Conservation (phyloP, 2,329 filamentous ascomycete genomes). For the Xylaria sp. region DNA sequence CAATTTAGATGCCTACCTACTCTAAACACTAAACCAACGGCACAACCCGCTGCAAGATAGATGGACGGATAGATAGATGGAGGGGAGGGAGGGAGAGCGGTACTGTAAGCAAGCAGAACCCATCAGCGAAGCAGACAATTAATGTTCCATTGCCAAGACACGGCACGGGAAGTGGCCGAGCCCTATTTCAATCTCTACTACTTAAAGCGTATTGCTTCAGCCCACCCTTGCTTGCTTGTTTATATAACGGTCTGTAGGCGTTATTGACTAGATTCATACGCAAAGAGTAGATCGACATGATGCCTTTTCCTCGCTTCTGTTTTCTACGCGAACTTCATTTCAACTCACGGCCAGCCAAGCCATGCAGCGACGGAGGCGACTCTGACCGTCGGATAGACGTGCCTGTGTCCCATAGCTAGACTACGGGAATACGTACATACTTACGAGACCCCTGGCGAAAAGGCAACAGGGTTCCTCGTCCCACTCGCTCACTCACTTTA, state of each 20-base stretch:
- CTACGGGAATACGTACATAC: neutral
- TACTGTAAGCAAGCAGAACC: too few species aligned
- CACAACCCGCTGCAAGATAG: conserved; percentile 16
- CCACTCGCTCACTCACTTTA: neutral
- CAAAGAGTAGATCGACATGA: conserved; percentile 11
- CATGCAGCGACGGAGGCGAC: conserved; percentile 16
- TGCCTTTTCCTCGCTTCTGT: conserved; percentile 9
- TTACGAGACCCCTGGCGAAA: neutral
- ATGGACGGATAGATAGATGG: too few species aligned
- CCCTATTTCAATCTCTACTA: conserved; percentile 17
- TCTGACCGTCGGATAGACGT: conserved; percentile 30
- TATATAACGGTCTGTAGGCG: neutral
- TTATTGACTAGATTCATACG: neutral
- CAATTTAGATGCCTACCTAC: neutral
- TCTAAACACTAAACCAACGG: conserved; percentile 4
- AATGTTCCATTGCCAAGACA: conserved; percentile 27
- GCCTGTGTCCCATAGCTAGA: conserved; percentile 24
- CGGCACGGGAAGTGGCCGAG: conserved; percentile 25
- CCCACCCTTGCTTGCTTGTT: conserved; percentile 20
- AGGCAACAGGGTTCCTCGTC: conserved; percentile 7
- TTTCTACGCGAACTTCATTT: conserved; percentile 4
- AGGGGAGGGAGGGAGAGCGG: too few species aligned
- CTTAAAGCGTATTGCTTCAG: neutral
- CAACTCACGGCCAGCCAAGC: conserved; percentile 15
- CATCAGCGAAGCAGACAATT: too few species aligned